Base-by-base conservation (phyloP, 1,284 basidiomycete species). In the Ceratobasidium sp. region DNA sequence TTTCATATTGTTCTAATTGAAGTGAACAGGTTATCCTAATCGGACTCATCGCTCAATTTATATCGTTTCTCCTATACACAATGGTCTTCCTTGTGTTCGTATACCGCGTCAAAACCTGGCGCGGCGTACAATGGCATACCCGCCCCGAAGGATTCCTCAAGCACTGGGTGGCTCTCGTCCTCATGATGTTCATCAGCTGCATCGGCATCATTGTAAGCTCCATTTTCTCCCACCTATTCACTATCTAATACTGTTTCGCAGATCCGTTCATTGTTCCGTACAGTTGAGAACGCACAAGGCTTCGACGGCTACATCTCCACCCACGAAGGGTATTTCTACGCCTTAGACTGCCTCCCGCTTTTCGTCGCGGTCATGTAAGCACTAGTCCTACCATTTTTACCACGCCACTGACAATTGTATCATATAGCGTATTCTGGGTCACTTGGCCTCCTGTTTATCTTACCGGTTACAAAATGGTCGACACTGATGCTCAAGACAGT, bases 211-310 rank as follows among this genome's bases (percentile, higher is more conserved):
- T 67, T 8, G 65, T 67, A 45, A 36, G 64, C 24, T 14, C 7
- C 19, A 19, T 22, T 6, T 3, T 24, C 33, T 47, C 11, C 36
- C 11, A 4, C 36, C 11, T 41, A 41, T 41, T 5, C 36, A 11
- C 4, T 11, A 11, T 5, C 36, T 41, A 4, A 41, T 11, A 41
- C 6, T 41, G 4, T 11, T 41, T 5, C 11, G 36, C 36, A 41
- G 36, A 11, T 41, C 36, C 36, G 36, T 79, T 91, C 89, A 51
- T 81, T 87, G 1, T 93, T 89, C 82, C 87, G 92, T 80, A 89
- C 89, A 1, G 85, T 89, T 41, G 91, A 93, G 78, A 84, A 91
- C 24, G 87, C 87, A 7, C 84, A 92, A 82, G 92, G 91, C 24
- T 91, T 86, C 80, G 80, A 82, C 33, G 91, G 91, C 1, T 84